Percentiles rank a stretch among this genome's conserved stretches.
phyloP scores from a whole-genome alignment of 2,329 filamentous ascomycete species.

The Botrytis paeoniae region DNA sequence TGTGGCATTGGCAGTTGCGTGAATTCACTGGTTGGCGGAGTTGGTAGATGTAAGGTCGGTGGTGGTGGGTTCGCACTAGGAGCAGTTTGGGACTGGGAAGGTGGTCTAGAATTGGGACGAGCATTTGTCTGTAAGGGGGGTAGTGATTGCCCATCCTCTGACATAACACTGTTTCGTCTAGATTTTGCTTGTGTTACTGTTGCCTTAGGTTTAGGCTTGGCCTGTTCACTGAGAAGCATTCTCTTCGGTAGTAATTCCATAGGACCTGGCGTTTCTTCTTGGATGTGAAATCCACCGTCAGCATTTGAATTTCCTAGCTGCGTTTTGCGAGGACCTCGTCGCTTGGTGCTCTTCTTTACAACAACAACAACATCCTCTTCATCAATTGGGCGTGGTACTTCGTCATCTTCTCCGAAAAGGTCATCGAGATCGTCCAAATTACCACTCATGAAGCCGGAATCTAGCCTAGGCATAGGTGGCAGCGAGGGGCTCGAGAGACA shows the following conservation, averaged over 20 bases:
- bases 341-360: constrained; percentile 37
- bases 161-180: constrained; percentile 31
- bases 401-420: constrained; percentile 60
- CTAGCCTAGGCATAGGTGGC: constrained; percentile 55
- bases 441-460: constrained; percentile 87
- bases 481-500: constrained; percentile 61
- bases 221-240: constrained; percentile 35
- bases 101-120: constrained; percentile 19
- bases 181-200: constrained; percentile 39
- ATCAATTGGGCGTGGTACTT: constrained; percentile 36
- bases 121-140: constrained; percentile 27
- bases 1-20: constrained; percentile 20
- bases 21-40: constrained; percentile 13
- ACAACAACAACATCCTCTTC: constrained; percentile 40
- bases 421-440: constrained; percentile 44
- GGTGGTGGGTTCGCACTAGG: constrained; percentile 7
- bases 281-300: constrained; percentile 35
- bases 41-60: constrained; percentile 15
- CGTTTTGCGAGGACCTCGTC: constrained; percentile 22
- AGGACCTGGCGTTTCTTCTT: constrained; percentile 41
- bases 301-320: constrained; percentile 23
- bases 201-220: constrained; percentile 32
- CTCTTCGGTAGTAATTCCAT: constrained; percentile 42
- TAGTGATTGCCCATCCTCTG: constrained; percentile 35
- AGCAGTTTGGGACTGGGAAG: background rate